Evolutionary conservation across 164 flowering plant genomes (phyloP).

Genomic region (Protea cynaroides): DNA sequence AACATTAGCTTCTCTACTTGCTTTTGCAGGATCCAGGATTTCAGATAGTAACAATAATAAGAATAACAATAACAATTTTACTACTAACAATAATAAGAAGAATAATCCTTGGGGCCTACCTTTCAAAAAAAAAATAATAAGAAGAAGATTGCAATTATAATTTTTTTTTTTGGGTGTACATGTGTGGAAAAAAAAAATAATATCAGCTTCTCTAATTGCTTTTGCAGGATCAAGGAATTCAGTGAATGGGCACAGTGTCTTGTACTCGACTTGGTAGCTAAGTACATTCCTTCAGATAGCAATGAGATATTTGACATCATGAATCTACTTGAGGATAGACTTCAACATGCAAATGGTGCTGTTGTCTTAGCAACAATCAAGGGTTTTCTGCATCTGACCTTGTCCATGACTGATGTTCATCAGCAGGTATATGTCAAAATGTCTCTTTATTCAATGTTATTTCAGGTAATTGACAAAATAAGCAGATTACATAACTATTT

Average conservation of each 20-base stretch:
- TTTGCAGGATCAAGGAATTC: slow-evolving; percentile 84
- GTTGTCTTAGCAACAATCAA: slow-evolving; percentile 92
- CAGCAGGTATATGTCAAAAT: slow-evolving; percentile 63
- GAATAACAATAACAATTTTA: too few relatives aligned
- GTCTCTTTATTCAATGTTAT: not conserved
- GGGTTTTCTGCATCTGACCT: slow-evolving; percentile 84
- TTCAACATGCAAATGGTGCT: slow-evolving; percentile 98
- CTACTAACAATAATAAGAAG: too few relatives aligned
- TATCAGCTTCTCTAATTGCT: not conserved
- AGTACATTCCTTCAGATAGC: slow-evolving; percentile 84
- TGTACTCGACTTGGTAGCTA: slow-evolving; percentile 80
- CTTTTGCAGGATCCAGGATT: slow-evolving; percentile 76
- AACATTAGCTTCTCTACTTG: too few relatives aligned
- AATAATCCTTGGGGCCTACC: too few relatives aligned
- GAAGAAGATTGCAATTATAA: too few relatives aligned
- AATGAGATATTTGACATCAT: slow-evolving; percentile 94
- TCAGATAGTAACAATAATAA: too few relatives aligned
- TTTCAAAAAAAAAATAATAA: too few relatives aligned
- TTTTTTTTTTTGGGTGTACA: too few relatives aligned
- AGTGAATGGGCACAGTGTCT: slow-evolving; percentile 99
- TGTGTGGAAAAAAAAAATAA: not conserved
- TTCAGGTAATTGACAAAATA: not conserved
- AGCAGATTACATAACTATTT: not conserved
- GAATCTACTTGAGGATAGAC: slow-evolving; percentile 99
- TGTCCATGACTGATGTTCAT: slow-evolving; percentile 98